Evolutionary conservation across 1,139 yeast genomes (phyloP).

Genomic region (Candida sp.): DNA sequence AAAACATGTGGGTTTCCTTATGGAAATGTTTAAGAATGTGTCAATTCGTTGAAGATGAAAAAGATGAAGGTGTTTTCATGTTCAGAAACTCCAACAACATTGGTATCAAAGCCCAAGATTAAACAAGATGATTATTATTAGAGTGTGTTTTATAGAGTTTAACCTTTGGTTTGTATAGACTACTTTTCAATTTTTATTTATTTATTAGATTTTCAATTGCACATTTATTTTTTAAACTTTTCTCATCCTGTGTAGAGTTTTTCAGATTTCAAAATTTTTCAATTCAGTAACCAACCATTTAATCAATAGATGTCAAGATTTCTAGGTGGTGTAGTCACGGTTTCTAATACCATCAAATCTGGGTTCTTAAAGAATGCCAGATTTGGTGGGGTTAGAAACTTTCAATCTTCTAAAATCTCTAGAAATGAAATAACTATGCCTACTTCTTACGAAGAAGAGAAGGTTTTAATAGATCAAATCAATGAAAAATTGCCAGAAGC

Average conservation of each 20-base stretch:
- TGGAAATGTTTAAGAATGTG: constrained; percentile 57
- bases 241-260: not conserved
- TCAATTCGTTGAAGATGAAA: constrained; percentile 58
- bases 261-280: not conserved
- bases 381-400: constrained; percentile 6
- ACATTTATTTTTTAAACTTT: not conserved
- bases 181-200: not conserved
- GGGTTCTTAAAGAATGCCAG: not conserved
- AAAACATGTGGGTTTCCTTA: constrained; percentile 55
- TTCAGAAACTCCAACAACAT: constrained; percentile 63
- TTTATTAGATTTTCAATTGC: not conserved
- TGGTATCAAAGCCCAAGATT: constrained; percentile 31
- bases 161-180: not conserved
- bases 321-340: constrained; percentile 7
- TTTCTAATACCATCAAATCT: constrained; percentile 3
- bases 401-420: constrained; percentile 10
- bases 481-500: constrained; percentile 46
- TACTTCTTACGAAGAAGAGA: constrained; percentile 66
- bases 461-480: constrained; percentile 61
- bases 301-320: constrained; percentile 8
- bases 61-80: constrained; percentile 65
- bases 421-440: constrained; percentile 17
- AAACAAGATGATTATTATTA: constrained; percentile 3
- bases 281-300: too few relatives aligned
- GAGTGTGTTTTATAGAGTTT: not conserved